These are phyloP conservation scores for Diphasiastrum complanatum DNA, from an alignment of 83 land plant genomes.

Conservation along the genomic window DNA sequence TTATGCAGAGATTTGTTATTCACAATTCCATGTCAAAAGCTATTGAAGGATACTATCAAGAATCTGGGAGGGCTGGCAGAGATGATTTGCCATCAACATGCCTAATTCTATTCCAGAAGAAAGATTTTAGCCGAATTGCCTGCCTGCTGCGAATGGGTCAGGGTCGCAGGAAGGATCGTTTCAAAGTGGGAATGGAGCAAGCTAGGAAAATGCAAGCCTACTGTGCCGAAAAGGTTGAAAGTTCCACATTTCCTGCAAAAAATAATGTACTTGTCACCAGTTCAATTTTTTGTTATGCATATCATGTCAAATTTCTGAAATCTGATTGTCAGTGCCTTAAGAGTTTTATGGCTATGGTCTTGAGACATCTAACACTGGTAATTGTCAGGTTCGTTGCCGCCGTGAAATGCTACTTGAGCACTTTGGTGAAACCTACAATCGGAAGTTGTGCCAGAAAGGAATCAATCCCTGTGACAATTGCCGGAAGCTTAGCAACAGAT, in stretches of 20 bases:
- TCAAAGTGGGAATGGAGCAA: slow-evolving; percentile 62
- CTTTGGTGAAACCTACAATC: slow-evolving; percentile 61
- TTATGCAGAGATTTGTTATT: slow-evolving; percentile 66
- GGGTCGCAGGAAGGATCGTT: slow-evolving; percentile 39
- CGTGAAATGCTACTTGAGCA: slow-evolving; percentile 53
- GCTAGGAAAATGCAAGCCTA: slow-evolving; percentile 71
- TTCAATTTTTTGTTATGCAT: background rate
- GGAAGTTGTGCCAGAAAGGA: slow-evolving; percentile 45
- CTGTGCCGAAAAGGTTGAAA: slow-evolving; percentile 73
- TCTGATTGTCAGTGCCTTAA: background rate
- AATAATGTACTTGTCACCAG: background rate
- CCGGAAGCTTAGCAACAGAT: too few relatives aligned
- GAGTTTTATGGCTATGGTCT: too few relatives aligned
- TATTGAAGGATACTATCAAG: slow-evolving; percentile 91
- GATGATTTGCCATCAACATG: slow-evolving; percentile 65
- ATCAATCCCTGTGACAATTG: slow-evolving; percentile 71
- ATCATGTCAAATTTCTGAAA: background rate
- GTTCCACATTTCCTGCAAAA: background rate
- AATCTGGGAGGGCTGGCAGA: slow-evolving; percentile 91
- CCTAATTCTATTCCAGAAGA: slow-evolving; percentile 62
- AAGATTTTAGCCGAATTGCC: slow-evolving; percentile 83
- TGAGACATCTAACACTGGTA: background rate
- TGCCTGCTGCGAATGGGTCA: slow-evolving; percentile 65
- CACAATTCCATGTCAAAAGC: slow-evolving; percentile 85
- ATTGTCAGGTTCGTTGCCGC: slow-evolving; percentile 47